These are phyloP conservation scores for Cryphonectria radicalis DNA, from an alignment of 2,329 filamentous ascomycete genomes.

Conservation along the genomic window DNA sequence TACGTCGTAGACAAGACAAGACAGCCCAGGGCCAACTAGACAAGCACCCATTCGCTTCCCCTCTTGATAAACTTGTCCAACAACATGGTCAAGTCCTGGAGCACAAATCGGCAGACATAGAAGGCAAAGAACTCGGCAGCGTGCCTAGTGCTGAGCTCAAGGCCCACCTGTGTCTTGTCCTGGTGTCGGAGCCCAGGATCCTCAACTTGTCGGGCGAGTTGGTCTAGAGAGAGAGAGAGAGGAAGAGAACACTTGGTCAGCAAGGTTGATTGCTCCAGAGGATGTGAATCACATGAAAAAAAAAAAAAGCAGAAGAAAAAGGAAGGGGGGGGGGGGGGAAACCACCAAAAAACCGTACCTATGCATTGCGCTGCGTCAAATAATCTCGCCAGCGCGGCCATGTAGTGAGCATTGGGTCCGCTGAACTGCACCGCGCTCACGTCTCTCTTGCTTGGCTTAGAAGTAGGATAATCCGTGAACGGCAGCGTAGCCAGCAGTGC, in stretches of 20 bases:
- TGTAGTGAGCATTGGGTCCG: conserved; percentile 88
- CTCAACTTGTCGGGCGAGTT: conserved; percentile 94
- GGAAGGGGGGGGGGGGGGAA: background rate
- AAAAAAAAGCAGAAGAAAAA: background rate
- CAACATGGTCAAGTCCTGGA: conserved; percentile 80
- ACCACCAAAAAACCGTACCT: conserved; percentile 60
- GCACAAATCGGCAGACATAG: conserved; percentile 93
- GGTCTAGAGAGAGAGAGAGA: conserved; percentile 62
- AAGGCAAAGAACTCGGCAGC: conserved; percentile 98
- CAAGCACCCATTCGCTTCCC: conserved; percentile 87
- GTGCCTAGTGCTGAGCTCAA: conserved; percentile 90
- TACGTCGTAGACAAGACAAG: background rate
- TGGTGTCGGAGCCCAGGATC: conserved; percentile 91
- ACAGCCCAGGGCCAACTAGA: conserved; percentile 30
- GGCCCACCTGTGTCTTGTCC: conserved; percentile 90
- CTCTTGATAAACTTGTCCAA: conserved; percentile 97
- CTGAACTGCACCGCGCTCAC: conserved; percentile 70
- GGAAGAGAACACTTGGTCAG: conserved; percentile 1
- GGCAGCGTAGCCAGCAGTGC: conserved; percentile 68
- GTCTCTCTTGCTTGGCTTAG: conserved; percentile 73
- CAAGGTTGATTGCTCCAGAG: background rate
- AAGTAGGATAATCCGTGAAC: conserved; percentile 70
- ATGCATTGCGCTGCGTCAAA: conserved; percentile 93
- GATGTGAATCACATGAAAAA: background rate
- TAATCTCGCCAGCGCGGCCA: conserved; percentile 84